These are phyloP conservation scores for Pharus latifolius DNA, from an alignment of 176 grass and related monocot species.

Conservation along the genomic window DNA sequence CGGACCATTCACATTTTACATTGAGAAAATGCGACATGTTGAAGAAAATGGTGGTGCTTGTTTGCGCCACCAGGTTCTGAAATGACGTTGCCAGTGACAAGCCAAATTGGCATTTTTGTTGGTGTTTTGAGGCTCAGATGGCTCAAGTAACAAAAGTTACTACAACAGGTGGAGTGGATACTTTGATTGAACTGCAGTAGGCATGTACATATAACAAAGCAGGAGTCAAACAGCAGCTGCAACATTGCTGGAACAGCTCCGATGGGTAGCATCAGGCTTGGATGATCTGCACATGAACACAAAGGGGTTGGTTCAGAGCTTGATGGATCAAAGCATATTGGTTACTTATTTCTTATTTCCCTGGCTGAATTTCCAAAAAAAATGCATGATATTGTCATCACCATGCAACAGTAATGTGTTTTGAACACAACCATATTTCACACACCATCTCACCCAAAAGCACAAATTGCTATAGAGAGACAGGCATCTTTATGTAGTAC, in stretches of 20 bases:
- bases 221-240: not conserved
- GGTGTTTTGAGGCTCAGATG: not conserved
- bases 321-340: not conserved
- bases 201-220: not conserved
- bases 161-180: not conserved
- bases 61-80: not conserved
- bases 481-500: too few species aligned
- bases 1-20: not conserved
- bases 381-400: too few species aligned
- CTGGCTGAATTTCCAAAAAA: too few species aligned
- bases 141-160: not conserved
- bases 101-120: not conserved
- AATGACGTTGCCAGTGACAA: not conserved
- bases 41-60: not conserved
- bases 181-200: not conserved
- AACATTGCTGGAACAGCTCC: not conserved
- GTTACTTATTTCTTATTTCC: not conserved
- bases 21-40: not conserved
- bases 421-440: not conserved
- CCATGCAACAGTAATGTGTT: too few species aligned
- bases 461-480: too few species aligned
- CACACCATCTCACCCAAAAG: too few species aligned
- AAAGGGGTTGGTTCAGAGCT: not conserved
- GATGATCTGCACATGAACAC: constrained; percentile 2
- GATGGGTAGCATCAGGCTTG: not conserved